Conservation (phyloP, 768 basidiomycete genomes). For the Auricularia auricula-judae region DNA sequence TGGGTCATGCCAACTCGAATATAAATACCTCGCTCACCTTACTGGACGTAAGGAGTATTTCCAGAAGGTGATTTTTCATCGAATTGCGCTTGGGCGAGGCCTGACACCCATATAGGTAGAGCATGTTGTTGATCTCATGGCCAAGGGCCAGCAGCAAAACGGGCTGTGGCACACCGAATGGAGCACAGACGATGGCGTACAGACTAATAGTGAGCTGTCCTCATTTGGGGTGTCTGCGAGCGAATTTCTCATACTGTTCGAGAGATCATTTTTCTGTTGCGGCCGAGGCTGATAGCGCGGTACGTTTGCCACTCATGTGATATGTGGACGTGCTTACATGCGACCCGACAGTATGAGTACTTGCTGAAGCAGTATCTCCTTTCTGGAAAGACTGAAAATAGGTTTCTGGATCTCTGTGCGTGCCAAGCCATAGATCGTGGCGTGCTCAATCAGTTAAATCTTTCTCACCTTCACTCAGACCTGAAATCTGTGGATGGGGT, state of each 20-base stretch:
- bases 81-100: not conserved
- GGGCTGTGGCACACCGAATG: constrained; percentile 54
- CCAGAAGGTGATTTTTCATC: constrained; percentile 33
- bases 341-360: constrained; percentile 47
- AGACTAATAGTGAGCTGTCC: constrained; percentile 32
- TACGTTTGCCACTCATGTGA: not conserved
- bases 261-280: constrained; percentile 41
- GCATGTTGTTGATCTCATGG: constrained; percentile 37
- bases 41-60: constrained; percentile 60
- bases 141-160: constrained; percentile 29
- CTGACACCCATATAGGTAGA: constrained; percentile 27
- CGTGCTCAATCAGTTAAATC: not conserved
- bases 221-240: constrained; percentile 1
- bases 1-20: constrained; percentile 73
- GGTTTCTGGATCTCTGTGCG: constrained; percentile 58
- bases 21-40: constrained; percentile 68
- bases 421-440: not conserved
- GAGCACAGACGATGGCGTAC: constrained; percentile 37
- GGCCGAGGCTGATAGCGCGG: constrained; percentile 54
- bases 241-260: not conserved
- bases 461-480: constrained; percentile 6
- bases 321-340: not conserved
- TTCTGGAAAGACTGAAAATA: constrained; percentile 48
- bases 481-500: constrained; percentile 11
- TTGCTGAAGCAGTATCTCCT: constrained; percentile 64